Evolutionary conservation across 2,329 filamentous ascomycete genomes (phyloP), one percentile per base, ranked within the genome.

Genomic region (Ceratocystis huliohia): DNA sequence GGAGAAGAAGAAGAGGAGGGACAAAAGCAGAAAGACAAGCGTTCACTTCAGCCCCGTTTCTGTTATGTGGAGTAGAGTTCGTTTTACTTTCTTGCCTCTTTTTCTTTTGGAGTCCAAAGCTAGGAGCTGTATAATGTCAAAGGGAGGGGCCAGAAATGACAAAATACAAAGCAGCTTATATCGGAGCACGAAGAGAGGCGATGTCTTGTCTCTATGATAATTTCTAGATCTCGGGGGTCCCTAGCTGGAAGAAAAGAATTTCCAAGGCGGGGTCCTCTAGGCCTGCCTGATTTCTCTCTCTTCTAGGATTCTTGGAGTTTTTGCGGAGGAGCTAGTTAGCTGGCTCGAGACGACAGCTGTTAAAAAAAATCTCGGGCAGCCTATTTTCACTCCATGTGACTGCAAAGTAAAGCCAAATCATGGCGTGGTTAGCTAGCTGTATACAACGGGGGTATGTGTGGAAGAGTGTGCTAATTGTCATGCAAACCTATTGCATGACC

Each of bases 401-500:
- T 59, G 25, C 17, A 37, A 28, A 37, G 56, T 30, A 59, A 59
- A 59, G 15, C 28, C 56, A 59, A 41, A 20, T 20, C n/a, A 59
- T 59, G 56, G 56, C 56, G 56, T 59, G 56, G 56, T 59, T 30
- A 59, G 28, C 48, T 53, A 50, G 46, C 28, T 59, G 30, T 8
- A 30, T 37, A 17, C 30, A 37, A 15, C 25, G 15, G 56, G 22
- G 28, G 17, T 59, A n/a, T 8, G 28, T 59, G 3, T 28, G 22
- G 28, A 7, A 53, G 10, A 41, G 4, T 15, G 48, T 53, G 48
- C 48, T 15, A 28, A 13, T 53, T 53, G 3, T 53, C 48, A 25
- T 53, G 48, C 48, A 53, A 53, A 17, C 48, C 25, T 15, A 7
- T 50, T 25, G 15, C 46, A n/a, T 50, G 46, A 2, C 20, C 46